Percentiles rank a stretch among this genome's conserved stretches.
These are phyloP conservation scores for Mortierella hygrophila DNA, from an alignment of 192 early-diverging fungal species.

Conservation along the genomic window DNA sequence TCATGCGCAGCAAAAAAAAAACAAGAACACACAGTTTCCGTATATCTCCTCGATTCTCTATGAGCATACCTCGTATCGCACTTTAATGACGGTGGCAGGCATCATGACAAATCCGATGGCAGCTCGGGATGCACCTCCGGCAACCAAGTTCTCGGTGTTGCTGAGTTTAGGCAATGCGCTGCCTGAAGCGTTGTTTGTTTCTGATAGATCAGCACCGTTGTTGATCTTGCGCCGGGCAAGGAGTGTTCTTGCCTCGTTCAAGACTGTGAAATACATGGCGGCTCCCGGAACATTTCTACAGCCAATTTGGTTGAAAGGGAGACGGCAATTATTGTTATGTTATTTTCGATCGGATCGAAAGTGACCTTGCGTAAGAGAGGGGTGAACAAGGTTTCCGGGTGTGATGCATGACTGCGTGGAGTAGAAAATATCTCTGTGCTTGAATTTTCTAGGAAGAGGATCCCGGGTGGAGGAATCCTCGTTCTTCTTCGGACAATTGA, in stretches of 20 bases:
- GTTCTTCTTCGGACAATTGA: background rate
- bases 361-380: background rate
- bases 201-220: conserved; percentile 24
- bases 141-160: conserved; percentile 75
- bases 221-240: conserved; percentile 57
- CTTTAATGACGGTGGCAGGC: conserved; percentile 95
- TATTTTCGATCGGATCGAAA: background rate
- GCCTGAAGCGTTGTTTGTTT: background rate
- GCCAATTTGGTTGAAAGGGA: background rate
- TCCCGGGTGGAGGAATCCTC: background rate
- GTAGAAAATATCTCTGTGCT: background rate
- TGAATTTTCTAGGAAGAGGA: background rate
- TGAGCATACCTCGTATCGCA: conserved; percentile 82
- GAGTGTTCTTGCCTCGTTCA: conserved; percentile 73
- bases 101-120: conserved; percentile 90
- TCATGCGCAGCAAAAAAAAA: conserved; percentile 3
- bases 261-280: conserved; percentile 77
- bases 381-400: background rate
- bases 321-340: no score
- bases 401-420: background rate
- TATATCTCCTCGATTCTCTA: background rate
- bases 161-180: conserved; percentile 61
- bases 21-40: background rate
- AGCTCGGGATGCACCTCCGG: conserved; percentile 77
- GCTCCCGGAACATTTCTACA: conserved; percentile 76